A percentile compares a stretch with the other conserved stretches of the same genome.
Conservation (phyloP, 2,329 filamentous ascomycete species). For the Pezicula carpinea region DNA sequence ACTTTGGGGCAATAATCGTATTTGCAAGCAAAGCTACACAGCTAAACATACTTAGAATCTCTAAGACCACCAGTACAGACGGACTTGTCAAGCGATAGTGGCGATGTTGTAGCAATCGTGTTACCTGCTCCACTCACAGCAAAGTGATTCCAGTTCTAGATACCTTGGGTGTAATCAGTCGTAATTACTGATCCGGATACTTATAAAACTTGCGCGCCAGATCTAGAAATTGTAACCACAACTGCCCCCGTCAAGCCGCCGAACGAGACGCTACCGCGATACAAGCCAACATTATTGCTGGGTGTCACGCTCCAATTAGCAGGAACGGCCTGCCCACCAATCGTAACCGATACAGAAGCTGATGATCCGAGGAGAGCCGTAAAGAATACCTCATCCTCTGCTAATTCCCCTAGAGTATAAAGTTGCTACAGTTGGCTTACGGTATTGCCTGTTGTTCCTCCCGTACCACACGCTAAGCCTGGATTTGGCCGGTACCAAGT, state of each 20-base stretch:
- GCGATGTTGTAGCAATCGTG: background rate
- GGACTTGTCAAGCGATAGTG: background rate
- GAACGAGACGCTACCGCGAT: constrained; percentile 15
- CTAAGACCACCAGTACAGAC: background rate
- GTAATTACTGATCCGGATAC: constrained; percentile 24
- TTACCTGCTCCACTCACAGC: constrained; percentile 22
- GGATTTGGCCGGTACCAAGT: constrained; percentile 31
- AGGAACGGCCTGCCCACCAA: constrained; percentile 22
- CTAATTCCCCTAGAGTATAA: constrained; percentile 11
- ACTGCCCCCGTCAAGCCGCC: constrained; percentile 22
- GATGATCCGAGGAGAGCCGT: constrained; percentile 32
- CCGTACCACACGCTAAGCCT: constrained; percentile 19
- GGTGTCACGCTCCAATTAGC: constrained; percentile 26
- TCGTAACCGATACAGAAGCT: constrained; percentile 26
- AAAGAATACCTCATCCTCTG: constrained; percentile 24
- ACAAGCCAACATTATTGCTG: constrained; percentile 27
- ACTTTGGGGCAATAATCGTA: constrained; percentile 38
- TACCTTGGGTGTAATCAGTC: constrained; percentile 17
- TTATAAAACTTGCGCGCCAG: constrained; percentile 15
- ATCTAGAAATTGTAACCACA: constrained; percentile 23
- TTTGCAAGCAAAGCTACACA: constrained; percentile 41
- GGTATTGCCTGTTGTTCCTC: constrained; percentile 29
- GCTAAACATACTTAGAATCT: constrained; percentile 33
- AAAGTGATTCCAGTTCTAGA: constrained; percentile 33
- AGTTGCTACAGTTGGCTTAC: constrained; percentile 17